These are phyloP conservation scores for Rhynchospora breviuscula DNA, from an alignment of 176 grass and related monocot genomes.

Conservation along the genomic window DNA sequence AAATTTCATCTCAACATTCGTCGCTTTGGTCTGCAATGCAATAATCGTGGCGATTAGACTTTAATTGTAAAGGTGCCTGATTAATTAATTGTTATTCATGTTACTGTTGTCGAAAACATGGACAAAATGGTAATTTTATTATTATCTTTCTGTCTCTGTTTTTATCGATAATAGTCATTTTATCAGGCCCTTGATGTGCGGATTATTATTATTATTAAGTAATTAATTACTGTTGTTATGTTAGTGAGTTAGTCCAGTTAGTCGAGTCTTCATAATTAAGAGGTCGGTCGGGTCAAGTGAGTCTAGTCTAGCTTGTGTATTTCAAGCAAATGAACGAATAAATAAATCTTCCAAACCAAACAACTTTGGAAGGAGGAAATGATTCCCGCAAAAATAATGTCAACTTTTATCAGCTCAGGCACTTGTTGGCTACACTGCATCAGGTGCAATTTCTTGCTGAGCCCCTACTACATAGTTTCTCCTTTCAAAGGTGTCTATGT, in stretches of 20 bases:
- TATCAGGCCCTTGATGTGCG: background rate
- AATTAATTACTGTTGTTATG: background rate
- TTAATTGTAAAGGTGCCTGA: background rate
- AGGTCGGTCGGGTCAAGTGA: background rate
- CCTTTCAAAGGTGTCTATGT: background rate
- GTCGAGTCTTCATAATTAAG: no score
- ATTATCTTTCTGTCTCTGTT: background rate
- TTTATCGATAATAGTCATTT: background rate
- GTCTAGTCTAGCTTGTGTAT: background rate
- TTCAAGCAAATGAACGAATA: background rate
- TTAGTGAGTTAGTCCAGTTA: background rate
- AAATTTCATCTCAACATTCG: slow-evolving; percentile 41
- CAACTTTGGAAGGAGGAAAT: background rate
- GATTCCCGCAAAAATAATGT: no score
- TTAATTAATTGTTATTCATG: background rate
- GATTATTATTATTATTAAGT: background rate
- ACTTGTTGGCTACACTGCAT: background rate
- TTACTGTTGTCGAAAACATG: background rate
- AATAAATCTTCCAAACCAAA: background rate
- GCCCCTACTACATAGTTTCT: background rate
- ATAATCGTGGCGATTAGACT: background rate
- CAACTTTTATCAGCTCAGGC: background rate
- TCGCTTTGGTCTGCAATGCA: slow-evolving; percentile 29
- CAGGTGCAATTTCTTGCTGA: background rate
- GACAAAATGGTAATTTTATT: slow-evolving; percentile 1